Evolutionary conservation across 495 filamentous ascomycete species (phyloP).

Genomic region (Aspergillus biplanus): DNA sequence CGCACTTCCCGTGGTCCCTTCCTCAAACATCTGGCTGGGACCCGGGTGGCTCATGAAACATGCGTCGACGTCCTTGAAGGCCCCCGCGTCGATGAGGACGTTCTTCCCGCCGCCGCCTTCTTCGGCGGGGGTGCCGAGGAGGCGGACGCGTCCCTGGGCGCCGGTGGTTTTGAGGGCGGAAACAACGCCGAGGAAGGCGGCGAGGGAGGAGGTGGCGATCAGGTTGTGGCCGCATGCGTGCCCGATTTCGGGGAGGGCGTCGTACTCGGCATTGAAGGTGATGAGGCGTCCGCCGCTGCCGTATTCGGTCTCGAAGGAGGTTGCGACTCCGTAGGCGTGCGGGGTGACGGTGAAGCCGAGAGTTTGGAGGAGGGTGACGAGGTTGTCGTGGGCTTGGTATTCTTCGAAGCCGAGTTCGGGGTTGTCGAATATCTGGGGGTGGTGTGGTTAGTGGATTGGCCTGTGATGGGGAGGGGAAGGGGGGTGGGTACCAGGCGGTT

Average conservation of each 20-base stretch:
- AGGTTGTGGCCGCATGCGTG: conserved; percentile 69
- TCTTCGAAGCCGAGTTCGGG: conserved; percentile 58
- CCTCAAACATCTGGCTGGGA: background rate
- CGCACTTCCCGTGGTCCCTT: background rate
- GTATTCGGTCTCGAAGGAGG: conserved; percentile 28
- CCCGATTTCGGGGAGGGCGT: conserved; percentile 57
- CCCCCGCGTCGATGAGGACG: conserved; percentile 58
- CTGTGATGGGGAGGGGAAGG: background rate
- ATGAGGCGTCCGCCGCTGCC: conserved; percentile 31
- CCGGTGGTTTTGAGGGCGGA: conserved; percentile 25
- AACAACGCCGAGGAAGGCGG: conserved; percentile 53
- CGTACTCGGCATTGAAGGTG: conserved; percentile 40
- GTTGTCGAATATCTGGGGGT: conserved; percentile 31
- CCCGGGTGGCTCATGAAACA: conserved; percentile 44
- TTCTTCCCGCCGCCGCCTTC: conserved; percentile 69
- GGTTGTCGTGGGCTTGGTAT: conserved; percentile 52
- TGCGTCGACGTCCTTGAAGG: conserved; percentile 60
- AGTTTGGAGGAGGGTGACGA: conserved; percentile 49
- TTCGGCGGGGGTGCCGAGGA: conserved; percentile 68
- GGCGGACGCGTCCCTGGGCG: conserved; percentile 53
- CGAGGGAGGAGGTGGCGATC: conserved; percentile 59
- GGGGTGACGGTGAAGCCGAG: conserved; percentile 52
- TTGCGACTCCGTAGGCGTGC: conserved; percentile 34
- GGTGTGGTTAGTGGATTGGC: background rate
- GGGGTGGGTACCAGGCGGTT: background rate